Evolutionary conservation across 441 rosid species (phyloP), one percentile per base, ranked within the genome.

Genomic region (Lepidium campestre): DNA sequence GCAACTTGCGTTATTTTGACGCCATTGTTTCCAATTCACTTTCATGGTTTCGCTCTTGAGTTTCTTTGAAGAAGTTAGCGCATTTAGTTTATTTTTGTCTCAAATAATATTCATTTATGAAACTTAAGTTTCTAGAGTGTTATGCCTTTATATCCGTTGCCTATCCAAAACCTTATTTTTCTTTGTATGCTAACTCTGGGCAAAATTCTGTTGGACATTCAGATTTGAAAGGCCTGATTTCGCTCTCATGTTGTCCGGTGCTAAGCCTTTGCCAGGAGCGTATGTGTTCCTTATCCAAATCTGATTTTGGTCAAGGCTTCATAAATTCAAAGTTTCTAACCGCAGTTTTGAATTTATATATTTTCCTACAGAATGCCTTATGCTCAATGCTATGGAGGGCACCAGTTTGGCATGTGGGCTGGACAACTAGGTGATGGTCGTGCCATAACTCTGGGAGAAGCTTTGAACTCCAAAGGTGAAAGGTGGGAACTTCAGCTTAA

Each of bases 401-500:
- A 95, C 79, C 99, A 91, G 60, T 95, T 95, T 81, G 97, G 99
- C 52, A 86, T 73, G 80, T 95, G 98, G 99, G 99, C 98, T 56
- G 98, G 98, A 70, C 99, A 95, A 78, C 81, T 95, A 41, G 99
- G 99, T 68, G 99, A 95, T 75, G 98, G 98, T 14, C 86, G 99
- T 74, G 99, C 99, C 68, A 88, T 94, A 50, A 86, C 98, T 7
- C 83, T 94, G 1, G 99, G 99, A 37, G 97, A 90, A 78, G 72
- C 88, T 81, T 71, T 89, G 57, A 94, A 86, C 80, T 85, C 86
- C 15, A 88, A 85, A 74, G 79, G 80, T 37, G 87, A 91, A 83
- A 86, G 99, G 75, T 94, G 98, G 99, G 99, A 94, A 55, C 79
- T 91, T 83, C 98, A 94, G 80, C 97, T 94, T 57, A 94, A 94